phyloP scores from a whole-genome alignment of 305 asterid species.

The Plantago rigida region DNA sequence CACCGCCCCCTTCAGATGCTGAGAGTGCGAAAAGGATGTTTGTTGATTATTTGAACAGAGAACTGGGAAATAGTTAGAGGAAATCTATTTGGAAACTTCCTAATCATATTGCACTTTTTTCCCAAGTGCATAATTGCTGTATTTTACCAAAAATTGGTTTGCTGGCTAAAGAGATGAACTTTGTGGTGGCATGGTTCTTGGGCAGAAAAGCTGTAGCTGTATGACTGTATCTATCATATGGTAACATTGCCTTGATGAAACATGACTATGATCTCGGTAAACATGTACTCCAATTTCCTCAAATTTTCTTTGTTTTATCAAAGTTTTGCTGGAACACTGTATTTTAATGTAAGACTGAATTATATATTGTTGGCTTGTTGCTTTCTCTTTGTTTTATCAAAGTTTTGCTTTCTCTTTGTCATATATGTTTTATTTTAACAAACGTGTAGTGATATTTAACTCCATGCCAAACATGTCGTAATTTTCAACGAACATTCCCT shows the following conservation, averaged over 20 bases:
- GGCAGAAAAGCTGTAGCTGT: too few species aligned
- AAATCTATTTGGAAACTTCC: neutral
- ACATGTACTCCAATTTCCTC: neutral
- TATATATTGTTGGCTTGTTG: slow-evolving; percentile 3
- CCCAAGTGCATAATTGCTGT: neutral
- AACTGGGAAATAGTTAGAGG: slow-evolving; percentile 43
- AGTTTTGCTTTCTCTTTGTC: too few species aligned
- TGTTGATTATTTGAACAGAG: slow-evolving; percentile 82
- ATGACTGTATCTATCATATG: too few species aligned
- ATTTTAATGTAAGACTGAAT: neutral
- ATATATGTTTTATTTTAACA: too few species aligned
- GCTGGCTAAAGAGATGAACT: too few species aligned
- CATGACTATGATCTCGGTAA: too few species aligned
- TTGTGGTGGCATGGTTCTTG: too few species aligned
- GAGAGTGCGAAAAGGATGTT: slow-evolving; percentile 88
- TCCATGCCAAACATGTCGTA: too few species aligned
- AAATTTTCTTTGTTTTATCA: neutral
- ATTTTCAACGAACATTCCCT: too few species aligned
- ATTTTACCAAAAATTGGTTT: neutral
- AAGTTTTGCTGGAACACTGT: neutral
- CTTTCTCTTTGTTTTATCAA: neutral
- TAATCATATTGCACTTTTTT: neutral
- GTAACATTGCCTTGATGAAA: too few species aligned
- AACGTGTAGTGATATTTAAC: too few species aligned
- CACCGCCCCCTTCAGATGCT: slow-evolving; percentile 78